Evolutionary conservation across 2,329 filamentous ascomycete genomes (phyloP).

Genomic region (Berkeleyomyces basicola): DNA sequence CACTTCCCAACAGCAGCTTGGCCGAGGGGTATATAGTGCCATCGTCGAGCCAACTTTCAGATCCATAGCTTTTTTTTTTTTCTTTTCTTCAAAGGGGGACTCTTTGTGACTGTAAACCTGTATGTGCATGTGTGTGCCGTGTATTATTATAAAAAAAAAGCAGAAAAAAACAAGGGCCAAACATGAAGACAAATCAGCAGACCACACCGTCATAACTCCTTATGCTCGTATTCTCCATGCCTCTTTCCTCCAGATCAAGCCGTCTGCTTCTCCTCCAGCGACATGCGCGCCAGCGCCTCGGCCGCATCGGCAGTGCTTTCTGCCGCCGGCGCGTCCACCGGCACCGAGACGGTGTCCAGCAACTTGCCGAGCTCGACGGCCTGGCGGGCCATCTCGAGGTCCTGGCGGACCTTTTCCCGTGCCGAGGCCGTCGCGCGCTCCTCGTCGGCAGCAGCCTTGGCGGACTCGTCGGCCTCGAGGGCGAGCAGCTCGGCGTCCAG

Average conservation of each 20-base stretch:
- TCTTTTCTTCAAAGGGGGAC: not conserved
- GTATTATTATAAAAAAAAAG: not conserved
- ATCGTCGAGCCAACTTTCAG: not conserved
- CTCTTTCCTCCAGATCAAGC: not conserved
- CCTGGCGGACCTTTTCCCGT: slow-evolving; percentile 22
- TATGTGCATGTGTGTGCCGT: not conserved
- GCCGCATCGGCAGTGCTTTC: slow-evolving; percentile 8
- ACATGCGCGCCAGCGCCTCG: slow-evolving; percentile 23
- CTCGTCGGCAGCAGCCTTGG: slow-evolving; percentile 30
- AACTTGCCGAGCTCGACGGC: slow-evolving; percentile 35
- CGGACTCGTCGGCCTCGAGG: slow-evolving; percentile 45
- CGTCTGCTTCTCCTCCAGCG: slow-evolving; percentile 20
- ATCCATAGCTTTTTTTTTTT: not conserved
- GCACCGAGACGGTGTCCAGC: slow-evolving; percentile 21
- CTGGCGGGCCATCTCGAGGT: slow-evolving; percentile 24
- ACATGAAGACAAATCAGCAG: not conserved
- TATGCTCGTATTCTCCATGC: not conserved
- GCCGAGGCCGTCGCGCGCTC: slow-evolving; percentile 26
- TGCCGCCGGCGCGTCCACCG: not conserved
- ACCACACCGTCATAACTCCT: not conserved
- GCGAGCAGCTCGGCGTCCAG: slow-evolving; percentile 76
- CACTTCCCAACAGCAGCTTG: not conserved
- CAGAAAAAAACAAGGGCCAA: not conserved
- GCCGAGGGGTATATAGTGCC: not conserved
- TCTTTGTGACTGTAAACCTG: not conserved